Evolutionary conservation across 257 asterid species (phyloP), one percentile per base, ranked within the genome.

Genomic region (Solanum lycopersicoides): DNA sequence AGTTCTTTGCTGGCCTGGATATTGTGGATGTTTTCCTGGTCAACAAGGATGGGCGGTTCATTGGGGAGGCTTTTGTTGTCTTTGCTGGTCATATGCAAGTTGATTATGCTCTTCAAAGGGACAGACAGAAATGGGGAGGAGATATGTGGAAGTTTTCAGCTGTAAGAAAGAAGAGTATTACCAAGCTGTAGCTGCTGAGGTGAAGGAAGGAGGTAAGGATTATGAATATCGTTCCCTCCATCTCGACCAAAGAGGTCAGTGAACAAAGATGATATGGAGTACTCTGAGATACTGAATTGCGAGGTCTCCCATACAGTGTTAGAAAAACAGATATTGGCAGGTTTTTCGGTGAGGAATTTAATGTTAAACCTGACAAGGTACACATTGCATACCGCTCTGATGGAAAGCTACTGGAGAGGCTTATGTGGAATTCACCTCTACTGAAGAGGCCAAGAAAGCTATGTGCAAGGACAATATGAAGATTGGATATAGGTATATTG

Each of bases 381-480:
- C 94, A 91, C 84, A 94, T 97, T 77, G 95, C 93, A 8, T 91
- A 90, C 88, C 91, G 99, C 10, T 87, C 93, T 32, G 98, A 97
- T 83, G 99, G 99, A 90, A 94, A 89, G 97, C 98, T 73, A 97
- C 98, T 6, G 99, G 99, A 73, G 99, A 97, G 90, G 99, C 99
- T 5, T 96, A 83, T 82, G 99, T 94, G 5, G 99, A 95, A 92
- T 93, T 97, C 71, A 65, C 85, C 56, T 95, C 98, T 25, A 90
- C 93, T 74, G 98, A 94, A 66, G 98, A 93, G 91, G 98, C 99
- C 23, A 93, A 91, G 91, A 93, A 85, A 82, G 99, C 99, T 12
- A 96, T 95, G 98, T 87, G 92, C 63, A 96, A 95, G 95, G 99
- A 95, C 88, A 95, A 93, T 93, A 92, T 91, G 97, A 83, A 92